phyloP scores from a whole-genome alignment of 2,329 filamentous ascomycete genomes.

The Colletotrichum nymphaeae region DNA sequence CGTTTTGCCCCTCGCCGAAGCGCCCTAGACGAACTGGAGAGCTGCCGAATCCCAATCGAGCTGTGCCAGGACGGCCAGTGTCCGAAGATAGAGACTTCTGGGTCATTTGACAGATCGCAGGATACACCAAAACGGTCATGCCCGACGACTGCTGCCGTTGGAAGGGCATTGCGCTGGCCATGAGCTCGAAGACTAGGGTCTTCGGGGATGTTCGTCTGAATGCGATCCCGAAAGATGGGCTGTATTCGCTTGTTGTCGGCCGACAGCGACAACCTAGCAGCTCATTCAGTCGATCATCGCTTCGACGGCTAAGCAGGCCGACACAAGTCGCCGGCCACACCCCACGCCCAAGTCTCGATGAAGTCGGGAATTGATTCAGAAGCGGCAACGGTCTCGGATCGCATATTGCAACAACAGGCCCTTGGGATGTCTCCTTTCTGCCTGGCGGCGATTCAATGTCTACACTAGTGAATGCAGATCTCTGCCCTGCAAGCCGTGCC shows the following conservation, averaged over 20 bases:
- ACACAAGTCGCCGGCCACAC: background rate
- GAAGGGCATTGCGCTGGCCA: background rate
- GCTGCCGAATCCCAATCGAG: slow-evolving; percentile 17
- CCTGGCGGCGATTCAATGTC: background rate
- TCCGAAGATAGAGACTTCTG: slow-evolving; percentile 12
- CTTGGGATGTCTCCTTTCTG: slow-evolving; percentile 1
- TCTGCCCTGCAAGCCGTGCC: slow-evolving; percentile 5
- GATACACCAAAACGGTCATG: slow-evolving; percentile 1
- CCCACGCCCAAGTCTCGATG: slow-evolving; percentile 4
- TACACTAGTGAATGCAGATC: slow-evolving; percentile 13
- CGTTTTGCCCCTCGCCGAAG: slow-evolving; percentile 21
- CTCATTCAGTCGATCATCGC: slow-evolving; percentile 21
- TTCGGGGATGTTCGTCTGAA: slow-evolving; percentile 7
- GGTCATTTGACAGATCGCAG: background rate
- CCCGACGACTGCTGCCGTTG: background rate
- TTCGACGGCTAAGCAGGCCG: slow-evolving; percentile 16
- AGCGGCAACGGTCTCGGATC: background rate
- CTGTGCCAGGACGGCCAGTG: background rate
- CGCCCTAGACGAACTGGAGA: slow-evolving; percentile 5
- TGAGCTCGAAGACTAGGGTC: background rate
- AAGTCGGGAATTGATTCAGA: background rate
- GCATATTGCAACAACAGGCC: background rate
- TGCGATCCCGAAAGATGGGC: background rate
- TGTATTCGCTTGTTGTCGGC: background rate
- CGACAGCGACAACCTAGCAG: background rate